Evolutionary conservation across 2,329 filamentous ascomycete genomes (phyloP).

Genomic region (Fusarium sp.): DNA sequence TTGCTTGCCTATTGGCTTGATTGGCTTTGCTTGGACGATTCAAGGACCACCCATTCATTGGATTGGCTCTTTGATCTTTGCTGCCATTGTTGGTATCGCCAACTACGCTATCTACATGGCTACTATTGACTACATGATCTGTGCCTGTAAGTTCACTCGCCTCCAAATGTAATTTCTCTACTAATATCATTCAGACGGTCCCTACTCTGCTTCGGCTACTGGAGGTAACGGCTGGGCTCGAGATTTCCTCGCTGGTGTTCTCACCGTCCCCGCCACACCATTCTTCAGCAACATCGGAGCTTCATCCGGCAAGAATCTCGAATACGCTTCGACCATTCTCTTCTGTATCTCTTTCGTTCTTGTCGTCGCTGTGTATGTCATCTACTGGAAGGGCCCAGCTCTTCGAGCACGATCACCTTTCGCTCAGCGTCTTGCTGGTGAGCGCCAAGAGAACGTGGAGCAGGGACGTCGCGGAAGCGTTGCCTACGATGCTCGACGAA

Average conservation of each 20-base stretch:
- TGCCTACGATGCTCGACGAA: conserved; percentile 37
- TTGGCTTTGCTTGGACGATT: conserved; percentile 76
- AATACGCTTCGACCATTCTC: conserved; percentile 72
- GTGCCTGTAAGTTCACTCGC: conserved; percentile 28
- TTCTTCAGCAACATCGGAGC: conserved; percentile 68
- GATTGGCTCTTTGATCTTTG: conserved; percentile 74
- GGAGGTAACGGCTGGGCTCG: conserved; percentile 80
- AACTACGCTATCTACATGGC: conserved; percentile 82
- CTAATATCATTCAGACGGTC: conserved; percentile 54
- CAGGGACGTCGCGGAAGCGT: conserved; percentile 47
- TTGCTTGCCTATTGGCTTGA: conserved; percentile 72
- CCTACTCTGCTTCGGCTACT: conserved; percentile 78
- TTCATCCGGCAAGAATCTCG: conserved; percentile 60
- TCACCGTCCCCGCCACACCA: conserved; percentile 74
- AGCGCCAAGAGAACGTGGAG: conserved; percentile 44
- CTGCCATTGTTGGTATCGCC: conserved; percentile 74
- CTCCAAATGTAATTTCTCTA: rapidly evolving
- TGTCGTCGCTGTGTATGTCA: conserved; percentile 71
- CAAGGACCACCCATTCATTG: conserved; percentile 72
- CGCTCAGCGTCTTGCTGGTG: conserved; percentile 68
- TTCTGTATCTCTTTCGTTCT: conserved; percentile 70
- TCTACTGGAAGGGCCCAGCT: conserved; percentile 71
- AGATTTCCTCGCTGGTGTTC: conserved; percentile 77
- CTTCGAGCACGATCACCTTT: conserved; percentile 72
- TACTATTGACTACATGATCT: conserved; percentile 77